phyloP scores from a whole-genome alignment of 75 land plant genomes.

The Larix kaempferi region DNA sequence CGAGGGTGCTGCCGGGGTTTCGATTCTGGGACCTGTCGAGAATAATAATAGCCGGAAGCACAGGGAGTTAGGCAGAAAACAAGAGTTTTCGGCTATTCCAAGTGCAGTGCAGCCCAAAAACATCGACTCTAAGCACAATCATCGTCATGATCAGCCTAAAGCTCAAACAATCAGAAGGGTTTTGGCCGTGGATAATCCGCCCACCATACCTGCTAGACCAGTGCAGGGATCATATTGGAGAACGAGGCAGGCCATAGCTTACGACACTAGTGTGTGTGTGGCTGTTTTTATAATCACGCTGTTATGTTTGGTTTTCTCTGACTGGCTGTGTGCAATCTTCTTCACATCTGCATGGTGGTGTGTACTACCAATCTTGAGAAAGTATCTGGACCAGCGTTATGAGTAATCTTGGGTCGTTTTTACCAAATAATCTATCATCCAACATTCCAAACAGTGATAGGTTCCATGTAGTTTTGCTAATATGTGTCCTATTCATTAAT shows the following conservation, averaged over 20 bases:
- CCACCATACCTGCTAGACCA: background rate
- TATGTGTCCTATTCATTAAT: too few relatives aligned
- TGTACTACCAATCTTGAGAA: background rate
- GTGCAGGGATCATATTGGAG: background rate
- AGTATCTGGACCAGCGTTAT: too few relatives aligned
- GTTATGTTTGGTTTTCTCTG: slow-evolving; percentile 3
- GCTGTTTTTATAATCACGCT: background rate
- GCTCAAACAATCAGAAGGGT: background rate
- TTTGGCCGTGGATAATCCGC: background rate
- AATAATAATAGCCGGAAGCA: background rate
- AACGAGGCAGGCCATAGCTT: too few relatives aligned
- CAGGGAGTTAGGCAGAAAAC: background rate
- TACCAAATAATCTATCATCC: too few relatives aligned
- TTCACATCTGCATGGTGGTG: slow-evolving; percentile 11
- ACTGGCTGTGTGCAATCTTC: background rate
- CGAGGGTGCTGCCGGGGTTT: background rate
- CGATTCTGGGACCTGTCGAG: background rate
- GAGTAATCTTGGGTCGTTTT: too few relatives aligned
- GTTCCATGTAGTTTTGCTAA: too few relatives aligned
- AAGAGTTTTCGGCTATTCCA: too few relatives aligned
- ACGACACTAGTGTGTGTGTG: background rate
- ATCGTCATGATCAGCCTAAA: background rate
- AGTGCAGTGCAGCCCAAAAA: background rate
- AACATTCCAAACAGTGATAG: too few relatives aligned
- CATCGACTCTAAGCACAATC: background rate